Base-by-base conservation (phyloP, 306 rosid genomes). In the Cyclanthera cordifolia region DNA sequence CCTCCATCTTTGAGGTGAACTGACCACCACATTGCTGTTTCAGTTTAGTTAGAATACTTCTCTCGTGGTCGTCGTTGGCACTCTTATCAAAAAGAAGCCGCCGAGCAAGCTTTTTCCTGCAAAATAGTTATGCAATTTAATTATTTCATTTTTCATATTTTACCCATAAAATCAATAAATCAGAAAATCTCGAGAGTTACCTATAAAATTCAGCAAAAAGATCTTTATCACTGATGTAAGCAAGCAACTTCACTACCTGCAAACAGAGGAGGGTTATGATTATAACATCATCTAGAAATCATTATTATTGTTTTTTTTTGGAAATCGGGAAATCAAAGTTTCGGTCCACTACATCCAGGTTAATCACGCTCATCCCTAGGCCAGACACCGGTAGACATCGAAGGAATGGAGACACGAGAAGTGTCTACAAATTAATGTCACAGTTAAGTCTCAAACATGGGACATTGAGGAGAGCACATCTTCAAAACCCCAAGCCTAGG, bases 1-100 rank as follows among this genome's bases (percentile, higher is more conserved):
- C 83, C 76, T 82, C 85, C 85, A 82, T 82, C 83, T 82, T 82
- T 65, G 85, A 82, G 59, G 85, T 82, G 73, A 82, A 79, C 75
- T 79, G 83, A 55, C 83, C 85, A 14, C 83, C 85, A 58, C 85
- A 82, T 73, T 82, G 85, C 70, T 82, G 85, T 73, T 82, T 82
- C 73, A 82, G 68, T 71, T 82, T 82, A 34, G 83, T 82, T 75
- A 82, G 73, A 43, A 82, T 82, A 65, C 85, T 78, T 79, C 85
- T 79, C 79, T 82, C 85, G 17, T 82, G 85, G 66, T 82, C 85
- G 54, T 82, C 85, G 28, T 79, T 82, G 53, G 85, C 85, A 70
- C 85, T 82, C 66, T 82, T 82, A 73, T 82, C 85, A 64, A 82
- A 82, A 46, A 82, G 83, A 55, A 82, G 85, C 13, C 85, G 85